A percentile compares a stretch with the other conserved stretches of the same genome.
Conservation (phyloP, 2,329 filamentous ascomycete species). For the Xylaria sp. region DNA sequence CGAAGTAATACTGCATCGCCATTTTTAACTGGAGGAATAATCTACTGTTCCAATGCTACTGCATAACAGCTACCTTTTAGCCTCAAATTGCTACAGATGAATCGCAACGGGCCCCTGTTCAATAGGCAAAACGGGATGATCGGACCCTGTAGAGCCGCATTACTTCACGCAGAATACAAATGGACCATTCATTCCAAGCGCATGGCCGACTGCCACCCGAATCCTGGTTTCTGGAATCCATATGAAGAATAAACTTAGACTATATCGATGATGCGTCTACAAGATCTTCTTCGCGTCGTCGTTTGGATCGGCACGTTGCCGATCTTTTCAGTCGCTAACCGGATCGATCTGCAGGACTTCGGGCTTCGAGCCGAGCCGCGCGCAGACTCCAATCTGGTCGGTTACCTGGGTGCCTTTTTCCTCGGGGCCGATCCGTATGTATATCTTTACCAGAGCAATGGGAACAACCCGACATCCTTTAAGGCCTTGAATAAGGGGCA, state of each 20-base stretch:
- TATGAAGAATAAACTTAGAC: not conserved
- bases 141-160: conserved; percentile 20
- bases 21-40: conserved; percentile 9
- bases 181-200: not conserved
- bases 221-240: not conserved
- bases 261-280: conserved; percentile 20
- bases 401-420: conserved; percentile 66
- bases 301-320: conserved; percentile 33
- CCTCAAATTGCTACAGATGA: conserved; percentile 17
- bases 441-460: conserved; percentile 64
- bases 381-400: conserved; percentile 55
- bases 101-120: not conserved
- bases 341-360: conserved; percentile 43
- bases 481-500: conserved; percentile 59
- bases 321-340: conserved; percentile 28
- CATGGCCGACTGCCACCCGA: not conserved
- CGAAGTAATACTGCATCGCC: not conserved
- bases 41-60: not conserved
- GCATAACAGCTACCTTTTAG: conserved; percentile 15
- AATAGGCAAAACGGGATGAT: conserved; percentile 16
- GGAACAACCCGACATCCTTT: conserved; percentile 61
- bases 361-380: conserved; percentile 43
- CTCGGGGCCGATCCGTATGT: conserved; percentile 63
- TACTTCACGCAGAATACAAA: conserved; percentile 5
- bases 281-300: conserved; percentile 12